Percentiles rank a stretch among this genome's conserved stretches.
Conservation (phyloP, 106 monocot genomes). For the Alisma plantagoaquatica region DNA sequence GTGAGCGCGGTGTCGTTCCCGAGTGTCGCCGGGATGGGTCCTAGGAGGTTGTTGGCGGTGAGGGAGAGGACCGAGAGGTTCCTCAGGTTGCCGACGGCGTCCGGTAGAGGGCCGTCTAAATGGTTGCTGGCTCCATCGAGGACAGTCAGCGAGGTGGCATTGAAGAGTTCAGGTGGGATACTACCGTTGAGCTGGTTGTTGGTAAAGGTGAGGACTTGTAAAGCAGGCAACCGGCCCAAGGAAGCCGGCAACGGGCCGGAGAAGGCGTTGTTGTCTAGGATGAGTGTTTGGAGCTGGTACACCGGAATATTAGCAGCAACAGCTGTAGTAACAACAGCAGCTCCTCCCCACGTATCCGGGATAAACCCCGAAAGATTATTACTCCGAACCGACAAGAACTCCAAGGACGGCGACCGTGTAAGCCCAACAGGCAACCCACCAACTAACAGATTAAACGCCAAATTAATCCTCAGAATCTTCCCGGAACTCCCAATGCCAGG, state of each 20-base stretch:
- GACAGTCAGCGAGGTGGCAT: no score
- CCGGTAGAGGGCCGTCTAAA: constrained; percentile 28
- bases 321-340: background rate
- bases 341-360: constrained; percentile 43
- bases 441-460: constrained; percentile 52
- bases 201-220: constrained; percentile 26
- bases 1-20: constrained; percentile 36
- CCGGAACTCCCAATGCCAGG: no score
- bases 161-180: constrained; percentile 39
- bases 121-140: no score
- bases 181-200: constrained; percentile 46
- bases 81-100: constrained; percentile 25
- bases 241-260: constrained; percentile 27
- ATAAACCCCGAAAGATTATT: constrained; percentile 53
- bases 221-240: constrained; percentile 11
- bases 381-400: constrained; percentile 44
- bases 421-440: constrained; percentile 34
- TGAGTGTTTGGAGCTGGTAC: constrained; percentile 34
- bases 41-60: constrained; percentile 33
- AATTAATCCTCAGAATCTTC: constrained; percentile 54
- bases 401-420: constrained; percentile 23
- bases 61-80: constrained; percentile 45
- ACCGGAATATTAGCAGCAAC: background rate
- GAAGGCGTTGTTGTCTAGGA: constrained; percentile 41
- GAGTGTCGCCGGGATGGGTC: constrained; percentile 41